Percentiles rank a stretch among this genome's conserved stretches.
Evolutionary conservation across 176 grass and related monocot species (phyloP).

Genomic region (Leersia perrieri): DNA sequence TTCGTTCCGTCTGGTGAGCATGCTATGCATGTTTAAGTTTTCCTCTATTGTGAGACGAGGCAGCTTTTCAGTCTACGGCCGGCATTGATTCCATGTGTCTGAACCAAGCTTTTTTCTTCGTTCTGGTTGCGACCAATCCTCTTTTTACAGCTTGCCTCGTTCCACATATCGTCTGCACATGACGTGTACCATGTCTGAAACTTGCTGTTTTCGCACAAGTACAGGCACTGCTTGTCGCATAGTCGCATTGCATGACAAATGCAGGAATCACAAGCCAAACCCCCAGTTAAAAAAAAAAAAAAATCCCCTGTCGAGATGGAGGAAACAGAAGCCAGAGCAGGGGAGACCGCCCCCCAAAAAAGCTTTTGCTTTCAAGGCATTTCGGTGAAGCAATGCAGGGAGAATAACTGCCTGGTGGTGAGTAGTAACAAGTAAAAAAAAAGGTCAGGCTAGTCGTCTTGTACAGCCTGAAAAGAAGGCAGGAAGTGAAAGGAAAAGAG

Average conservation of each 20-base stretch:
- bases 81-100: slow-evolving; percentile 22
- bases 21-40: background rate
- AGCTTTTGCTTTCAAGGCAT: background rate
- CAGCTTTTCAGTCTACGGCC: background rate
- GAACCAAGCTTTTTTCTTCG: background rate
- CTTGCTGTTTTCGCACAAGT: slow-evolving; percentile 14
- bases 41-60: background rate
- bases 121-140: background rate
- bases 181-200: background rate
- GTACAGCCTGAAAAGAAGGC: background rate
- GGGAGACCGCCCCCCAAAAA: background rate
- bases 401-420: background rate
- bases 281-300: background rate
- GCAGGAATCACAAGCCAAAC: background rate
- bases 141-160: background rate
- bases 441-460: slow-evolving; percentile 14
- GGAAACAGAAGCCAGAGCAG: background rate
- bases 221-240: background rate
- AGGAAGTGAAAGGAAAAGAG: background rate
- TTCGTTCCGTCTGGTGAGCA: no score
- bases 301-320: background rate
- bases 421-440: background rate
- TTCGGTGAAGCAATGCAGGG: background rate
- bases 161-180: slow-evolving; percentile 3
- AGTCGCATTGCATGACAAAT: background rate